Percentiles rank a stretch among this genome's conserved stretches.
phyloP scores from a whole-genome alignment of 108 stramenopile genomes.

The Conticribra weissflogii region DNA sequence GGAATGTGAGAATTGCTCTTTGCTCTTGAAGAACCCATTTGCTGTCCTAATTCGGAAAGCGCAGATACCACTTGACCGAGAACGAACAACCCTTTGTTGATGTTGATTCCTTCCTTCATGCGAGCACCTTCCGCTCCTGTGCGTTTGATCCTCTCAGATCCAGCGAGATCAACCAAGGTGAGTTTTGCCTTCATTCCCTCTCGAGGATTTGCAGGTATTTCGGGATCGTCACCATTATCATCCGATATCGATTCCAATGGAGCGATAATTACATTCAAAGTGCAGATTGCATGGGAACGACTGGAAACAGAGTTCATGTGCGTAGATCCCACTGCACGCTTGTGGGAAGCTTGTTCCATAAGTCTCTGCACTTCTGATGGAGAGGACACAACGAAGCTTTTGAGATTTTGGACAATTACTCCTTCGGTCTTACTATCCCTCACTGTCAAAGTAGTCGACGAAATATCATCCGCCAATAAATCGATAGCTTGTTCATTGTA shows the following conservation, averaged over 20 bases:
- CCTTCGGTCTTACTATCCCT: conserved; percentile 59
- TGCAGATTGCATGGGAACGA: conserved; percentile 95
- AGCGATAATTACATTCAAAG: conserved; percentile 66
- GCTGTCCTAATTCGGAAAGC: conserved; percentile 51
- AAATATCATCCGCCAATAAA: conserved; percentile 43
- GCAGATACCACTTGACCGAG: conserved; percentile 98
- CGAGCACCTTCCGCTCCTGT: conserved; percentile 82
- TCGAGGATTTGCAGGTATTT: conserved; percentile 6
- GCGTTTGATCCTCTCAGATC: conserved; percentile 85
- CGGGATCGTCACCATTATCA: neutral
- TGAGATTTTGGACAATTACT: conserved; percentile 71
- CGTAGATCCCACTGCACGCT: conserved; percentile 83
- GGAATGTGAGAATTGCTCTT: conserved; percentile 60
- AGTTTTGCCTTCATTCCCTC: conserved; percentile 58
- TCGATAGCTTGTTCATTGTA: conserved; percentile 73
- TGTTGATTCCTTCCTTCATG: conserved; percentile 95
- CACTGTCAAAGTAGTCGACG: conserved; percentile 47
- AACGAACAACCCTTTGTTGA: conserved; percentile 95
- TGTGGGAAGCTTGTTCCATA: conserved; percentile 61
- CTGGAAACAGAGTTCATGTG: conserved; percentile 87
- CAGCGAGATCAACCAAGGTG: conserved; percentile 92
- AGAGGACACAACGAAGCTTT: conserved; percentile 48
- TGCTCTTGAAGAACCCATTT: conserved; percentile 8
- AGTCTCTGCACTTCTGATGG: conserved; percentile 58
- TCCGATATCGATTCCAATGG: conserved; percentile 19